Evolutionary conservation across 495 filamentous ascomycete genomes (phyloP).

Genomic region (Aspergillus funiculosus): DNA sequence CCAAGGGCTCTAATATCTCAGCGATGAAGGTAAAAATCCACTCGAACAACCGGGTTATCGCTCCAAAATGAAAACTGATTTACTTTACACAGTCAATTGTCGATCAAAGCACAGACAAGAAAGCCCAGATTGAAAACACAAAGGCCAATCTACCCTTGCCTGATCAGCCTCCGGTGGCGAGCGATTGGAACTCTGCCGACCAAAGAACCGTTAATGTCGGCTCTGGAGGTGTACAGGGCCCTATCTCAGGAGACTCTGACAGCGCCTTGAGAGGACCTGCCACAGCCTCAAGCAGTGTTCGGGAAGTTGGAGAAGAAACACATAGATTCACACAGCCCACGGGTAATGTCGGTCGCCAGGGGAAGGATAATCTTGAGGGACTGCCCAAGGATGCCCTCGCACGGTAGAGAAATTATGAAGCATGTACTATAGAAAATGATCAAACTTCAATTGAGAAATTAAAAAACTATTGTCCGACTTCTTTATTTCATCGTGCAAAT

Average conservation of each 20-base stretch:
- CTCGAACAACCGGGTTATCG: neutral
- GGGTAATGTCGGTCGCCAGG: constrained; percentile 49
- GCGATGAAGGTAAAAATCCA: constrained; percentile 35
- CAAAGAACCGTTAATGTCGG: constrained; percentile 61
- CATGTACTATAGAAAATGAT: constrained; percentile 8
- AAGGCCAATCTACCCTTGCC: constrained; percentile 72
- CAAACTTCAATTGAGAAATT: constrained; percentile 2
- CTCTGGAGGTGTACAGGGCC: constrained; percentile 48
- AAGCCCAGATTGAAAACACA: constrained; percentile 56
- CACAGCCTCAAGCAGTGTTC: constrained; percentile 52
- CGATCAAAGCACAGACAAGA: constrained; percentile 49
- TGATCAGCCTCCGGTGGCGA: constrained; percentile 63
- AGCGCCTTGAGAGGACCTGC: constrained; percentile 58
- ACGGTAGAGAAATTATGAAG: constrained; percentile 19
- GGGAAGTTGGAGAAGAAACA: constrained; percentile 40
- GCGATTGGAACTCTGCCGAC: constrained; percentile 73
- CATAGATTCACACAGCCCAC: constrained; percentile 38
- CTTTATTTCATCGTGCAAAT: constrained; percentile 18
- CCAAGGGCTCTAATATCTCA: constrained; percentile 45
- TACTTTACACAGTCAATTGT: constrained; percentile 38
- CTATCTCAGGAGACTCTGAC: constrained; percentile 50
- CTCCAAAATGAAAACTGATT: constrained; percentile 2
- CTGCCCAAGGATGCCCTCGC: constrained; percentile 48
- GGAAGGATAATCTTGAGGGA: constrained; percentile 45
- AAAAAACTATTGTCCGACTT: constrained; percentile 14